Base-by-base conservation (phyloP, 345 rosid genomes). In the Sisymbrium irio region DNA sequence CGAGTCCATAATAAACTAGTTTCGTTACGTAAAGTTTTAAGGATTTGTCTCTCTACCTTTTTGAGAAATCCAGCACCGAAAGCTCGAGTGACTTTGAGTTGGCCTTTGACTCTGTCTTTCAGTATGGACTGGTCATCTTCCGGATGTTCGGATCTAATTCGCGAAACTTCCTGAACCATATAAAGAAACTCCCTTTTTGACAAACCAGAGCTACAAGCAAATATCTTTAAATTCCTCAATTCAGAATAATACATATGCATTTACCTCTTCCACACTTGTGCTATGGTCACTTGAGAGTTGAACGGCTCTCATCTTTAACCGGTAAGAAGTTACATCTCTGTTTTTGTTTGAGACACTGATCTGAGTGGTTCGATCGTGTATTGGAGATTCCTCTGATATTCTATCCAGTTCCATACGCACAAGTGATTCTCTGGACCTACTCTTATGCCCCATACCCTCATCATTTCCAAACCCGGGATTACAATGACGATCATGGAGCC, bases 311-410 rank as follows among this genome's bases (percentile, higher is more conserved):
- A 93, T 91, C 85, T 87, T 91, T 79, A 93, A 79, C 77, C 93
- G 81, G 81, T 89, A 93, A 37, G 87, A 73, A 15, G 97, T 84
- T 39, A 93, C 86, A 84, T 93, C 98, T 73, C 90, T 84, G 57
- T 87, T 89, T 82, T 89, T 93, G 83, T 91, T 91, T 62, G 87
- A 75, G 76, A 87, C 81, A 62, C 82, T 85, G 62, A 88, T 85
- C 74, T 83, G 96, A 83, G 83, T 82, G 41, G 83, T 85, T 55
- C 75, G 96, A 59, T 82, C 85, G 76, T 88, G 98, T 85, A 91
- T 84, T 5, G 98, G 98, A 60, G 98, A 93, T 82, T 93, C 98
- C 74, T 93, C 98, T 14, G 98, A 93, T 71, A 93, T 93, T 81
- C 96, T 89, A 77, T 91, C 97, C 71, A 93, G 88, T 84, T 91